These are phyloP conservation scores for Ocimum tenuiflorum DNA, from an alignment of 257 asterid genomes.

Conservation along the genomic window DNA sequence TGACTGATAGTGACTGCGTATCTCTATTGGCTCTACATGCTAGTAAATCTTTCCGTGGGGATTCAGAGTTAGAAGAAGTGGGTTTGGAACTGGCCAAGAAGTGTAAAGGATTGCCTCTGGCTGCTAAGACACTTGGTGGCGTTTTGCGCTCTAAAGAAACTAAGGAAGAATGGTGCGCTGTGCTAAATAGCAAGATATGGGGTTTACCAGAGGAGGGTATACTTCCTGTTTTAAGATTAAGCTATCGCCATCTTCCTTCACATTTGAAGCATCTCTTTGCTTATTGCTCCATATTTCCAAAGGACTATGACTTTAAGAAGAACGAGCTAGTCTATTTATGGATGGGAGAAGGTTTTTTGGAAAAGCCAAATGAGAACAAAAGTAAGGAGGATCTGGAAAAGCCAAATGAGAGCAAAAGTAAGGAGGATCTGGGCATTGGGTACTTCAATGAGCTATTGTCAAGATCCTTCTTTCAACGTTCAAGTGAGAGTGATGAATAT, in stretches of 20 bases:
- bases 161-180: constrained; percentile 41
- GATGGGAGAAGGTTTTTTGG: constrained; percentile 69
- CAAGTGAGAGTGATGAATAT: constrained; percentile 26
- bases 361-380: constrained; percentile 21
- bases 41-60: constrained; percentile 25
- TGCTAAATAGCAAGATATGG: constrained; percentile 53
- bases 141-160: constrained; percentile 40
- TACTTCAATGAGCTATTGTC: constrained; percentile 46
- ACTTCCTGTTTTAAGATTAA: constrained; percentile 46
- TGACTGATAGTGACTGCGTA: constrained; percentile 43
- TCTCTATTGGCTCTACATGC: constrained; percentile 41
- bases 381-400: constrained; percentile 38
- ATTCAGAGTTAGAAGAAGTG: constrained; percentile 25
- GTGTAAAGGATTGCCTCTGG: constrained; percentile 68
- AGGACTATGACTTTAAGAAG: constrained; percentile 54
- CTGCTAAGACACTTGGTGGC: constrained; percentile 60
- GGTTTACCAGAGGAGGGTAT: constrained; percentile 36
- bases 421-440: constrained; percentile 40
- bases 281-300: constrained; percentile 58
- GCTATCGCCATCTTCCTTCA: constrained; percentile 54
- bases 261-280: constrained; percentile 58
- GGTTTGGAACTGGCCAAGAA: constrained; percentile 46
- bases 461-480: constrained; percentile 48
- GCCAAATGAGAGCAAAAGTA: constrained; percentile 19
- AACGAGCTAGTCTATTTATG: constrained; percentile 43